Evolutionary conservation across 371 early-diverging fungal species (phyloP), one percentile per base, ranked within the genome.

Genomic region (Rhizopus microsporus): DNA sequence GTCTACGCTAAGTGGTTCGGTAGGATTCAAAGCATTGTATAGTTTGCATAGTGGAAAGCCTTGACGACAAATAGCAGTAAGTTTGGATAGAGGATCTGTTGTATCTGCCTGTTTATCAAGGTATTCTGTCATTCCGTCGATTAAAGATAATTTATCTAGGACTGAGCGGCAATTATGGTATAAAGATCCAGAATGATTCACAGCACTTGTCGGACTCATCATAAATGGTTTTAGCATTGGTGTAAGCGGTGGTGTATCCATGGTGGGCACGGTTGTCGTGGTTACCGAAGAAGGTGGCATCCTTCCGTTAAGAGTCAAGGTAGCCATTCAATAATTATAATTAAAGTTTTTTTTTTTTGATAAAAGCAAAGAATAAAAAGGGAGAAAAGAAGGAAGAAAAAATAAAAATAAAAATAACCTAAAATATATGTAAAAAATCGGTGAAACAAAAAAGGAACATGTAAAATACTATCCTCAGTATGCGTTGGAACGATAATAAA

Each of bases 31-130:
- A 40, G 88, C 88, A 71, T 95, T 96, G 72, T 86, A 90, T 9
- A 96, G 72, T 29, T 84, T 84, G 62, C 91, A 93, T 32, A 98
- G 78, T 17, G 93, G 90, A 12, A 86, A 86, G 8, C 97, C 98
- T 48, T 91, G 85, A n/a, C 95, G 89, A 73, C 95, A 93, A 51
- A 92, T 88, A 30, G 80, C 73, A 89, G 94, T 95, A 23, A 98
- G 80, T 46, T 92, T 85, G 40, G 86, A 82, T 32, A 96, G 82
- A 9, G 97, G 97, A 68, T 95, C 93, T 42, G 69, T 63, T 4
- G 62, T 43, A 43, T 63, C 58, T 12, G 61, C 43, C 13, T 59
- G 78, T 16, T 70, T 60, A 29, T 84, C 77, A 32, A 88, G 63
- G 60, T 80, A 87, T 32, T 72, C 65, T 8, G 75, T 71, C 78